phyloP scores from a whole-genome alignment of 2,329 filamentous ascomycete genomes.

The Pseudomassariella vexata region DNA sequence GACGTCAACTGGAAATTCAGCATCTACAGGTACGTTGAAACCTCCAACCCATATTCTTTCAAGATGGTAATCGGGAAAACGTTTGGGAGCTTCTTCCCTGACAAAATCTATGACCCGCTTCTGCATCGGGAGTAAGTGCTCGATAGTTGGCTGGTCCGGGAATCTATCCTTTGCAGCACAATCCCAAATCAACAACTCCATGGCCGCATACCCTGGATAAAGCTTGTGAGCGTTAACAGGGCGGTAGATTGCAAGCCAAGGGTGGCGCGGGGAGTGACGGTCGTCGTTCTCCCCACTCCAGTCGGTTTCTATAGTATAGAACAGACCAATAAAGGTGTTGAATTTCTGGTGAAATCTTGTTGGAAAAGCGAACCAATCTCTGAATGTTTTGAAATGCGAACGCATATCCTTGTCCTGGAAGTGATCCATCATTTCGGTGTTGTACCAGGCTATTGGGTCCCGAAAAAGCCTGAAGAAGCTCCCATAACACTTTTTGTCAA shows the following conservation, averaged over 20 bases:
- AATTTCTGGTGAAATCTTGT: conserved; percentile 5
- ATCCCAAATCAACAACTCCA: conserved; percentile 54
- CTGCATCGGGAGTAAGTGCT: conserved; percentile 37
- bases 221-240: conserved; percentile 30
- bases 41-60: conserved; percentile 39
- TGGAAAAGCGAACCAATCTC: too few species aligned
- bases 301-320: conserved; percentile 39
- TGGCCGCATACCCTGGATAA: conserved; percentile 17
- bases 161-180: conserved; percentile 21
- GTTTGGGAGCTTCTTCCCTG: conserved; percentile 18
- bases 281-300: conserved; percentile 24
- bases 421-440: conserved; percentile 32
- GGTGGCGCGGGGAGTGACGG: conserved; percentile 27
- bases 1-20: conserved; percentile 30
- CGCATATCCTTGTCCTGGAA: too few species aligned
- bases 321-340: conserved; percentile 39
- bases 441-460: conserved; percentile 34
- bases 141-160: conserved; percentile 5
- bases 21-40: conserved; percentile 14
- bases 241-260: conserved; percentile 47
- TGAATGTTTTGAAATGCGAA: too few species aligned
- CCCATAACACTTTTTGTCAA: too few species aligned
- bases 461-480: conserved; percentile 27
- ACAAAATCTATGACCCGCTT: conserved; percentile 34
- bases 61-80: conserved; percentile 28